A percentile compares a stretch with the other conserved stretches of the same genome.
phyloP scores from a whole-genome alignment of 2,329 filamentous ascomycete genomes.

The Ophiostoma ips region DNA sequence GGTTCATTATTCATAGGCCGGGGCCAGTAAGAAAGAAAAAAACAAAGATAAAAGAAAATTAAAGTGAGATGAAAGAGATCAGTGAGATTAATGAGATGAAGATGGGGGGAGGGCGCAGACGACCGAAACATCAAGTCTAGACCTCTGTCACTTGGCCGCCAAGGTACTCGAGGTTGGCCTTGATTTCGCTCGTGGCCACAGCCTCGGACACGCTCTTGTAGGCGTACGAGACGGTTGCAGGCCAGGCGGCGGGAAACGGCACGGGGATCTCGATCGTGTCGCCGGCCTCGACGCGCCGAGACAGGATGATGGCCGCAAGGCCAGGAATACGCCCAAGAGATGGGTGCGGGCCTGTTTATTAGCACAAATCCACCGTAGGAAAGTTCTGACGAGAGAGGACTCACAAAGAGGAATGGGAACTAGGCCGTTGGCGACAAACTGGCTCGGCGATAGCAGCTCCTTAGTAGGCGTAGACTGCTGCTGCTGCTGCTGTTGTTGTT shows the following conservation, averaged over 20 bases:
- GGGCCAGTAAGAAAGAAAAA: background rate
- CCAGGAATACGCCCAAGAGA: conserved; percentile 36
- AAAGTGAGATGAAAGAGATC: background rate
- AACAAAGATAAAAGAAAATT: background rate
- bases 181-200: conserved; percentile 28
- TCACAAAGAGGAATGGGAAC: conserved; percentile 33
- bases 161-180: conserved; percentile 39
- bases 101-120: background rate
- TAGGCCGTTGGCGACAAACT: conserved; percentile 1
- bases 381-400: conserved; percentile 16
- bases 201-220: conserved; percentile 35
- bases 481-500: background rate
- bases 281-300: conserved; percentile 34
- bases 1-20: background rate
- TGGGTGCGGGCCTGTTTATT: conserved; percentile 30
- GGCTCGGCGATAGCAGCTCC: conserved; percentile 1
- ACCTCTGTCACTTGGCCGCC: conserved; percentile 25
- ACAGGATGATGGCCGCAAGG: conserved; percentile 40
- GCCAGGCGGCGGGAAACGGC: conserved; percentile 42
- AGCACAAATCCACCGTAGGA: no score
- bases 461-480: background rate
- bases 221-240: conserved; percentile 38
- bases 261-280: conserved; percentile 44
- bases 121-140: background rate
- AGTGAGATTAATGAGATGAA: no score